These are phyloP conservation scores for Teunomyces pallodes DNA, from an alignment of 805 yeast genomes.

Conservation along the genomic window DNA sequence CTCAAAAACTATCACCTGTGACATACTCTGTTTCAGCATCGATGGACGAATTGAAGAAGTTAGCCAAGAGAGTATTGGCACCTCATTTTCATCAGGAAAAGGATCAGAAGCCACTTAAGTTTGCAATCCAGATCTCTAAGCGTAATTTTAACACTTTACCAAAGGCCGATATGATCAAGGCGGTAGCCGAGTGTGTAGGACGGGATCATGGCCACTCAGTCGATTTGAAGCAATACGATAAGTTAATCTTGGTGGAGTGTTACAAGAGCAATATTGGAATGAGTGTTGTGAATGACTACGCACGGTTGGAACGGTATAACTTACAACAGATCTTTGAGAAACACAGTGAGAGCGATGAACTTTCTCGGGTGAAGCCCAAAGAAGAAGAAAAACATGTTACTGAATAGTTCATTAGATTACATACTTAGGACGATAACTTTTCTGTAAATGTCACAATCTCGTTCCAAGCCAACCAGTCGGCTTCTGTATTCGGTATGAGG, in stretches of 20 bases:
- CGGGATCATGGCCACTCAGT: conserved; percentile 69
- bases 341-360: conserved; percentile 20
- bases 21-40: conserved; percentile 71
- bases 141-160: conserved; percentile 75
- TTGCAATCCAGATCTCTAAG: conserved; percentile 78
- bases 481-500: conserved; percentile 75
- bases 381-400: not conserved
- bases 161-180: conserved; percentile 68
- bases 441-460: conserved; percentile 15
- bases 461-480: conserved; percentile 95
- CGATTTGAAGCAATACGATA: conserved; percentile 76
- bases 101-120: conserved; percentile 44
- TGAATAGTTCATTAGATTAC: no score
- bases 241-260: conserved; percentile 79
- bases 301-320: conserved; percentile 65
- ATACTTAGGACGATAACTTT: not conserved
- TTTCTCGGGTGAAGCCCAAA: conserved; percentile 11
- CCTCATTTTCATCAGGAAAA: conserved; percentile 61
- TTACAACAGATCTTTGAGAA: conserved; percentile 75
- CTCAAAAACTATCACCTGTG: conserved; percentile 81
- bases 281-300: conserved; percentile 72
- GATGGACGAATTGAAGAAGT: conserved; percentile 59
- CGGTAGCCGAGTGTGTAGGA: conserved; percentile 72
- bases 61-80: conserved; percentile 58
- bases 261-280: conserved; percentile 87